Evolutionary conservation across 2,329 filamentous ascomycete genomes (phyloP).

Genomic region (Ramichloridium luteum): DNA sequence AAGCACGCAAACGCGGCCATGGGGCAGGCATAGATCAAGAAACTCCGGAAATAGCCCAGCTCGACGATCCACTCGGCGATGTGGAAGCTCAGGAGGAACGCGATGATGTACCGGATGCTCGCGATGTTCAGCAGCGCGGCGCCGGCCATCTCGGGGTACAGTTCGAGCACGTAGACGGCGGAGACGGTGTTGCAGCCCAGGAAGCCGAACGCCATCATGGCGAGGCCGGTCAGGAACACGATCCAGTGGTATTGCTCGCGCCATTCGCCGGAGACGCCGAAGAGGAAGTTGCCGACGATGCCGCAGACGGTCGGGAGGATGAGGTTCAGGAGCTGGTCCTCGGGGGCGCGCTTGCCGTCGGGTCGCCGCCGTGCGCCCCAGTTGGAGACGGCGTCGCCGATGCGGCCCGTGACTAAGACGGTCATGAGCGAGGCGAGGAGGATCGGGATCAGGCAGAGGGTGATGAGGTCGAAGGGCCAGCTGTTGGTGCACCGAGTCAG

Average conservation of each 20-base stretch:
- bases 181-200: conserved; percentile 11
- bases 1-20: conserved; percentile 6
- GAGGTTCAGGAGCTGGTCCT: conserved; percentile 10
- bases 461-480: conserved; percentile 1
- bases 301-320: conserved; percentile 9
- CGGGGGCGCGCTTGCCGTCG: conserved; percentile 9
- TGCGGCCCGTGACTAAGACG: conserved; percentile 1
- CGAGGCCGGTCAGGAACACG: conserved; percentile 9
- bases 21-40: conserved; percentile 10
- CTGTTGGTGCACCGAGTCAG: no score
- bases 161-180: conserved; percentile 13
- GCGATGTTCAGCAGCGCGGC: conserved; percentile 14
- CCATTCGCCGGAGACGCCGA: conserved; percentile 9
- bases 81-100: conserved; percentile 8
- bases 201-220: conserved; percentile 11
- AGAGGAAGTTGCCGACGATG: conserved; percentile 9
- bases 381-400: conserved; percentile 9
- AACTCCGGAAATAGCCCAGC: not conserved
- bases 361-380: conserved; percentile 7
- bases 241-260: conserved; percentile 7
- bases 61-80: conserved; percentile 1
- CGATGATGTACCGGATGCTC: conserved; percentile 11
- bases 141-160: conserved; percentile 14
- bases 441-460: conserved; percentile 9
- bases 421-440: conserved; percentile 7